Conservation (phyloP, 106 monocot species). For the Dactylorhiza incarnata region DNA sequence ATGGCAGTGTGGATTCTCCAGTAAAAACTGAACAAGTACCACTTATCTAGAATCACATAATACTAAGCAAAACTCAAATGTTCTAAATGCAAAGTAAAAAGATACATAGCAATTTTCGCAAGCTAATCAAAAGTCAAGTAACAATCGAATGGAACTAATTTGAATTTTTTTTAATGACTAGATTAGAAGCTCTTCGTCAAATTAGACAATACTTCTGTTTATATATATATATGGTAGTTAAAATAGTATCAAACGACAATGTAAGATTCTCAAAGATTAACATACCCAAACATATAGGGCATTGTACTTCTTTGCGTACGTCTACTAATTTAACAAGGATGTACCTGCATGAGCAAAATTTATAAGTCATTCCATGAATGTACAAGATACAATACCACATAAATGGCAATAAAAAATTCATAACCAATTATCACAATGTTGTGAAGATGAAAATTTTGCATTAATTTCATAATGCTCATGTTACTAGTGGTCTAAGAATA, state of each 20-base stretch:
- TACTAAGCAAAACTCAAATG: neutral
- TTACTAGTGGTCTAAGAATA: neutral
- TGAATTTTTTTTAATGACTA: neutral
- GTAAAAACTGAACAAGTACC: neutral
- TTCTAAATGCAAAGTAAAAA: neutral
- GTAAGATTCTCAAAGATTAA: neutral
- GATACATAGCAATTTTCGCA: neutral
- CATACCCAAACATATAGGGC: conserved; percentile 97
- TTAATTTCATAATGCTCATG: neutral
- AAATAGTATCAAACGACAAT: neutral
- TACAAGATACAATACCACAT: neutral
- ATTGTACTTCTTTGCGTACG: conserved; percentile 93
- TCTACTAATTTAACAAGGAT: conserved; percentile 70
- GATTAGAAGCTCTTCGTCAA: neutral
- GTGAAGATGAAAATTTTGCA: neutral
- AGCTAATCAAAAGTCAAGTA: neutral
- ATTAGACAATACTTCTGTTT: neutral
- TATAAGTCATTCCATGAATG: neutral
- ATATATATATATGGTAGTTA: neutral
- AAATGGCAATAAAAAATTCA: neutral
- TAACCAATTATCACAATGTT: neutral
- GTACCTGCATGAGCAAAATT: conserved; percentile 40
- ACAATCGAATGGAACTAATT: neutral
- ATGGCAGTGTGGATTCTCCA: neutral
- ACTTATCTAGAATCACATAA: neutral